Evolutionary conservation across 495 filamentous ascomycete genomes (phyloP).

Genomic region (Tuber melanosporum): DNA sequence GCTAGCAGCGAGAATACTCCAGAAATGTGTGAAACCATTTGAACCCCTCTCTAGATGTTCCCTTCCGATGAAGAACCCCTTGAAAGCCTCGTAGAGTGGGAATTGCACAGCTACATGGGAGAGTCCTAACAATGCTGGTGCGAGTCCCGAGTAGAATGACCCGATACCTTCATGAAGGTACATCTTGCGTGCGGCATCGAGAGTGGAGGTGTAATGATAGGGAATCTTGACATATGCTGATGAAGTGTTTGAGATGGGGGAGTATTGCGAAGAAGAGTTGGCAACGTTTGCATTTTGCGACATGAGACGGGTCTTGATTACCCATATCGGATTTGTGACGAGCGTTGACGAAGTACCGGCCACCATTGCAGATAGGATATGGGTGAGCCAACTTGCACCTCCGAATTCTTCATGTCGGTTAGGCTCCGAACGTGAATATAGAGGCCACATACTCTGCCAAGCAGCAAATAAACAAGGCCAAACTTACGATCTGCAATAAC

Average conservation of each 20-base stretch:
- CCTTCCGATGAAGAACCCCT: constrained; percentile 84
- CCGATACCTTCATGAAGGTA: constrained; percentile 76
- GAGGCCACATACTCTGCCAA: not conserved
- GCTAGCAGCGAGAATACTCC: constrained; percentile 78
- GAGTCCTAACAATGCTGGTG: constrained; percentile 83
- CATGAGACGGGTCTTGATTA: constrained; percentile 97
- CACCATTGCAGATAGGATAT: constrained; percentile 71
- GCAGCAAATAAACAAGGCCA: not conserved
- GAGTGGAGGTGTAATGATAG: constrained; percentile 82
- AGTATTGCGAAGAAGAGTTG: constrained; percentile 42
- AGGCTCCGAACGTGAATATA: not conserved
- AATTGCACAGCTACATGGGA: constrained; percentile 98
- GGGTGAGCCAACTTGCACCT: constrained; percentile 50
- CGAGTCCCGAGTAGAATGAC: constrained; percentile 93
- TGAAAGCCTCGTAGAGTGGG: constrained; percentile 89
- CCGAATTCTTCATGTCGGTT: constrained; percentile 22
- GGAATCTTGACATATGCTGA: constrained; percentile 58
- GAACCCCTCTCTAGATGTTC: constrained; percentile 43
- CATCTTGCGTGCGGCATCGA: constrained; percentile 92
- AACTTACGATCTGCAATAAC: constrained; percentile 48
- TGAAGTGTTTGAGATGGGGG: constrained; percentile 44
- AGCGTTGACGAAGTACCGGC: constrained; percentile 89
- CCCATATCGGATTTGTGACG: constrained; percentile 98
- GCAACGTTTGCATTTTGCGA: constrained; percentile 57
- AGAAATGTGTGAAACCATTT: constrained; percentile 55